A percentile compares a stretch with the other conserved stretches of the same genome.
phyloP scores from a whole-genome alignment of 2,329 filamentous ascomycete genomes.

The Penicillium sp. region DNA sequence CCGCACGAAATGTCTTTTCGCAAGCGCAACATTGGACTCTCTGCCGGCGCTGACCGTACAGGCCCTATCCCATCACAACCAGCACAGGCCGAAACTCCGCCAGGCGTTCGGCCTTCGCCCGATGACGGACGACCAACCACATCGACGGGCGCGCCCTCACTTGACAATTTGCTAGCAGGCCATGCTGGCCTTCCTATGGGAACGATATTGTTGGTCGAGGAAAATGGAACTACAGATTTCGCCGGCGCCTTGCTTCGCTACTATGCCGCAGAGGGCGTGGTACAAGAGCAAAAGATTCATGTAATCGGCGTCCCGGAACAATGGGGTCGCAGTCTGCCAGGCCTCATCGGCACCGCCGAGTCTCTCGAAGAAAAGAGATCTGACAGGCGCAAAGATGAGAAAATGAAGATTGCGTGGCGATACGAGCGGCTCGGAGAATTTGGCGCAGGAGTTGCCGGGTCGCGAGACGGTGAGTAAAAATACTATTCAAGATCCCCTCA shows the following conservation, averaged over 20 bases:
- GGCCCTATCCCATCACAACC: conserved; percentile 21
- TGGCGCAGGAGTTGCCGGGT: conserved; percentile 48
- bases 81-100: conserved; percentile 29
- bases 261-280: conserved; percentile 86
- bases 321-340: conserved; percentile 81
- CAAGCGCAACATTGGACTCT: conserved; percentile 58
- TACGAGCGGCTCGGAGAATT: conserved; percentile 79
- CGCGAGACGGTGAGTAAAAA: conserved; percentile 52
- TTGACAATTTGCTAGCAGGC: conserved; percentile 79
- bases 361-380: conserved; percentile 38
- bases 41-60: conserved; percentile 34
- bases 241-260: conserved; percentile 76
- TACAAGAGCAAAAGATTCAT: conserved; percentile 85
- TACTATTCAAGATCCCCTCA: background rate
- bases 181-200: conserved; percentile 81
- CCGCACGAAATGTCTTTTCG: conserved; percentile 56
- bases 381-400: conserved; percentile 52
- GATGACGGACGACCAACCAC: conserved; percentile 81
- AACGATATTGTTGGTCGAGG: conserved; percentile 72
- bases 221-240: conserved; percentile 92
- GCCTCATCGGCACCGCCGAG: conserved; percentile 52
- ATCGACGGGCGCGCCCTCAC: conserved; percentile 80
- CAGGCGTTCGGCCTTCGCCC: conserved; percentile 73
- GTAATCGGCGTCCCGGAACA: conserved; percentile 71
- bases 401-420: conserved; percentile 99